Percentiles rank a stretch among this genome's conserved stretches.
Evolutionary conservation across 2,329 filamentous ascomycete genomes (phyloP).

Genomic region (Dactylonectria macrodidyma): DNA sequence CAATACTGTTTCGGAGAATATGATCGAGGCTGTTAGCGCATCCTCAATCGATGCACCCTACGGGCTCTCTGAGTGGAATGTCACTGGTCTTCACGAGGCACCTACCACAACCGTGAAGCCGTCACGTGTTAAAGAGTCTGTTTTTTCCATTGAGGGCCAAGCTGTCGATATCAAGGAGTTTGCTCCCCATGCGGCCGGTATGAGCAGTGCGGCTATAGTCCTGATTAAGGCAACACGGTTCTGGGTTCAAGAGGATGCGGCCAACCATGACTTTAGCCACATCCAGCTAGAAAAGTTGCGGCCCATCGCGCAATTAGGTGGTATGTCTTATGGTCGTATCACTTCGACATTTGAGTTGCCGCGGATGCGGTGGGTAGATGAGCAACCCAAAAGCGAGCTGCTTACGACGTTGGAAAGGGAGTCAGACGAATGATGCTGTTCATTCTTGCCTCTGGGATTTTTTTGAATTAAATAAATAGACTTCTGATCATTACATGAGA

Average conservation of each 20-base stretch:
- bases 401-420: conserved; percentile 29
- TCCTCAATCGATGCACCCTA: conserved; percentile 81
- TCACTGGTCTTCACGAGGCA: conserved; percentile 67
- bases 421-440: not conserved
- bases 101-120: conserved; percentile 44
- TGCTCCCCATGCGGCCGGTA: conserved; percentile 36
- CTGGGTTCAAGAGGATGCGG: conserved; percentile 48
- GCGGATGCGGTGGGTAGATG: conserved; percentile 43
- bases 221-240: conserved; percentile 49
- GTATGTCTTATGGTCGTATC: conserved; percentile 46
- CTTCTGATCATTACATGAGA: no score
- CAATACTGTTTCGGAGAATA: conserved; percentile 86
- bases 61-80: conserved; percentile 81
- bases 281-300: conserved; percentile 44
- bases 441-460: not conserved
- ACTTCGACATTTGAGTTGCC: conserved; percentile 46
- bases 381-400: conserved; percentile 34
- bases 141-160: conserved; percentile 48
- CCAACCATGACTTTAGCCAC: conserved; percentile 40
- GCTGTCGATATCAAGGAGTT: conserved; percentile 50
- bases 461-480: not conserved
- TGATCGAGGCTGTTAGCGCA: conserved; percentile 85
- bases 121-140: conserved; percentile 44
- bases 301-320: conserved; percentile 45
- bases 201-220: conserved; percentile 43